phyloP scores from a whole-genome alignment of 306 rosid genomes.

The Cyclanthera cordifolia region DNA sequence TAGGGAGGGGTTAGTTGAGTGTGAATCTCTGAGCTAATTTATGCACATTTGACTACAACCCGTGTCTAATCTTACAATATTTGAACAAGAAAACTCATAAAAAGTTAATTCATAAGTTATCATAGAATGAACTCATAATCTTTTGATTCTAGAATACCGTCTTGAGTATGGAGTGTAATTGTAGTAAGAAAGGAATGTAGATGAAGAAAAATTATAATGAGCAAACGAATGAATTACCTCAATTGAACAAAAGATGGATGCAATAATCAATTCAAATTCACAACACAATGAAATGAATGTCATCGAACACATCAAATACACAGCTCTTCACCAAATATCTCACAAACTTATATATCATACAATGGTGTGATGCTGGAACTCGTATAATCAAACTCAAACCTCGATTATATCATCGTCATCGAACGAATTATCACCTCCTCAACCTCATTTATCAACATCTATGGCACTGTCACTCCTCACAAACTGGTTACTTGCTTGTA shows the following conservation, averaged over 20 bases:
- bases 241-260: neutral
- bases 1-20: neutral
- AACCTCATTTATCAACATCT: neutral
- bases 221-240: neutral
- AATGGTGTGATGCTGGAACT: neutral
- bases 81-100: too few relatives aligned
- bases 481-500: neutral
- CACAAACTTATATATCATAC: neutral
- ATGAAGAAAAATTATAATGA: neutral
- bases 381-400: neutral
- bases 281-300: neutral
- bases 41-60: too few relatives aligned
- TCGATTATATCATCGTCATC: too few relatives aligned
- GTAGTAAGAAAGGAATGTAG: neutral
- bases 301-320: too few relatives aligned
- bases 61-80: too few relatives aligned
- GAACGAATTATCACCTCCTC: too few relatives aligned
- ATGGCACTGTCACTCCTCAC: neutral
- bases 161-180: too few relatives aligned
- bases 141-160: too few relatives aligned
- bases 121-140: too few relatives aligned
- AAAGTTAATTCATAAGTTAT: too few relatives aligned
- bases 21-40: too few relatives aligned
- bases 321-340: neutral
- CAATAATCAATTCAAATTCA: constrained; percentile 1